Conservation (phyloP, 106 monocot genomes). For the Dendrobium chrysotoxum region DNA sequence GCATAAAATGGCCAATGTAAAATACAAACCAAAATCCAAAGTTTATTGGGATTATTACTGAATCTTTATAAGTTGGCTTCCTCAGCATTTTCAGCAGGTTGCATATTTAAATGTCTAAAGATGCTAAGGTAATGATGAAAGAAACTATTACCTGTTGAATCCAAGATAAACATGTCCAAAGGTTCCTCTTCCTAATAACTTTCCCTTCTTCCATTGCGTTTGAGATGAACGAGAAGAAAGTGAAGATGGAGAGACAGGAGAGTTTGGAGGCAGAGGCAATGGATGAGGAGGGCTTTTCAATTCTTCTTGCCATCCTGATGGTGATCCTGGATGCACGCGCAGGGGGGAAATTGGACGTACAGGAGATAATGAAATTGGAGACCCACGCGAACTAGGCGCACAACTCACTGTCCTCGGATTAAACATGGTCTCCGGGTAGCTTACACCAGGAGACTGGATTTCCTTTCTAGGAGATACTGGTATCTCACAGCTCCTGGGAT, state of each 20-base stretch:
- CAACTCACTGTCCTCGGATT: slow-evolving; percentile 15
- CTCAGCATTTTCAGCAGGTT: not conserved
- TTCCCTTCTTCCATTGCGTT: slow-evolving; percentile 61
- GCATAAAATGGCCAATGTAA: not conserved
- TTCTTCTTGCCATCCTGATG: slow-evolving; percentile 28
- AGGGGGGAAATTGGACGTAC: slow-evolving; percentile 9
- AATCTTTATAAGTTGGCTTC: not conserved
- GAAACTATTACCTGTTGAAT: slow-evolving; percentile 45
- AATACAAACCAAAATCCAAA: not conserved
- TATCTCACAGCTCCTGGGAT: slow-evolving; percentile 7
- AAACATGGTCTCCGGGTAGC: slow-evolving; percentile 6
- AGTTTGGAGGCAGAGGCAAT: slow-evolving; percentile 52
- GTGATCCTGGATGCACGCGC: slow-evolving; percentile 19
- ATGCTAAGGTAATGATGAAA: not conserved
- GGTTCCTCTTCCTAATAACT: slow-evolving; percentile 53
- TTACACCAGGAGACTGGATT: not conserved
- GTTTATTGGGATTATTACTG: not conserved
- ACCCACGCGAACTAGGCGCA: slow-evolving; percentile 21
- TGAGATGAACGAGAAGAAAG: slow-evolving; percentile 25
- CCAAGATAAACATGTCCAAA: slow-evolving; percentile 64
- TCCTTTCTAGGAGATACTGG: slow-evolving; percentile 26
- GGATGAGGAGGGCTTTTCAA: slow-evolving; percentile 38
- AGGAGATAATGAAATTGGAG: slow-evolving; percentile 28
- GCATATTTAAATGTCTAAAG: not conserved
- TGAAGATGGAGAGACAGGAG: slow-evolving; percentile 27